Conservation (phyloP, 1,139 yeast genomes). For the Lodderomyces parapsilosis region DNA sequence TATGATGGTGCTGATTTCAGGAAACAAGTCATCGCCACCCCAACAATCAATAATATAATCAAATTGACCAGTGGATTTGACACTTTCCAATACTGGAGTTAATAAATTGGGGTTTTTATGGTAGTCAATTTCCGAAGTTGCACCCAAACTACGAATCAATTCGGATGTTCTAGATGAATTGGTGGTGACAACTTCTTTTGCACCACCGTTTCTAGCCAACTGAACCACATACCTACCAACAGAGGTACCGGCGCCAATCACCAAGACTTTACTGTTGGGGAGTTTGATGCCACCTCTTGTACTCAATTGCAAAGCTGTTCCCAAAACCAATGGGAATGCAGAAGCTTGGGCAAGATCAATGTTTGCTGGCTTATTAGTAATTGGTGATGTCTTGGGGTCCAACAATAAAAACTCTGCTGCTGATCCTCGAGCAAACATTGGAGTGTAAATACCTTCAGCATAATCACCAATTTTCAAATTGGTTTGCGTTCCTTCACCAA, state of each 20-base stretch:
- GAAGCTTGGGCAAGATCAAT: constrained; percentile 56
- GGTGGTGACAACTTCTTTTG: constrained; percentile 45
- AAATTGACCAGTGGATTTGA: constrained; percentile 18
- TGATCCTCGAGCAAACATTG: constrained; percentile 50
- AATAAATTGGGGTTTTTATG: constrained; percentile 24
- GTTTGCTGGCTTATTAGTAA: constrained; percentile 47
- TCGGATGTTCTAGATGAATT: constrained; percentile 34
- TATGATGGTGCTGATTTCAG: constrained; percentile 28
- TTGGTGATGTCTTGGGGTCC: constrained; percentile 38
- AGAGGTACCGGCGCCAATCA: constrained; percentile 75
- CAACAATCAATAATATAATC: constrained; percentile 36
- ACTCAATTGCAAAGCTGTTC: constrained; percentile 50
- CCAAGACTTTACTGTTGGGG: constrained; percentile 37
- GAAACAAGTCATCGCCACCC: constrained; percentile 28
- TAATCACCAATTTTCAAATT: constrained; percentile 58
- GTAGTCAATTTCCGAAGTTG: constrained; percentile 53
- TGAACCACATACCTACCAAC: constrained; percentile 65
- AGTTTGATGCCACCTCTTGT: constrained; percentile 21
- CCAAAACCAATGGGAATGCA: constrained; percentile 55
- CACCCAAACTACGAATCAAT: constrained; percentile 49
- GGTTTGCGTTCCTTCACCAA: constrained; percentile 37
- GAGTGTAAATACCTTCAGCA: constrained; percentile 56
- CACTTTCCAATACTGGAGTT: constrained; percentile 24
- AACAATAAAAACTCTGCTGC: constrained; percentile 42
- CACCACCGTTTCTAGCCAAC: constrained; percentile 49